A percentile compares a stretch with the other conserved stretches of the same genome.
Evolutionary conservation across 2,329 filamentous ascomycete species (phyloP).

Genomic region (Penicillium fuscoglaucum): DNA sequence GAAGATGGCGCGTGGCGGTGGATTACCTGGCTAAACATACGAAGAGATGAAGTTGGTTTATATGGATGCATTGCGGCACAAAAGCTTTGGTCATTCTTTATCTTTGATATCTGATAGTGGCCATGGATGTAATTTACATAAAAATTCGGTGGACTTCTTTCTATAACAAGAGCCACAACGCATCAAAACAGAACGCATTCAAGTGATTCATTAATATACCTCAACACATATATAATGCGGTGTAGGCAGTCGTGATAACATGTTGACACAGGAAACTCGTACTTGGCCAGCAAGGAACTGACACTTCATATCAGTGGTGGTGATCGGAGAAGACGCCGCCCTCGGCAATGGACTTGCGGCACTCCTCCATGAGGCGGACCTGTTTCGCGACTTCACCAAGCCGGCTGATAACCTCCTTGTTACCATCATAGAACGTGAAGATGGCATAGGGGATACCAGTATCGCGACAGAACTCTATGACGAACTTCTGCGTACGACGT

Average conservation of each 20-base stretch:
- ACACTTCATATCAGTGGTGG: slow-evolving; percentile 23
- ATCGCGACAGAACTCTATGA: slow-evolving; percentile 78
- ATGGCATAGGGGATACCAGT: slow-evolving; percentile 81
- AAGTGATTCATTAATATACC: slow-evolving; percentile 16
- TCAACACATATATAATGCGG: not conserved
- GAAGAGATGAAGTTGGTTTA: not conserved
- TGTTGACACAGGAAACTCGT: slow-evolving; percentile 6
- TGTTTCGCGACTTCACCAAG: slow-evolving; percentile 79
- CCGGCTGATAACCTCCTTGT: slow-evolving; percentile 73
- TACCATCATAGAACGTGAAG: slow-evolving; percentile 81
- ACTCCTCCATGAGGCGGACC: slow-evolving; percentile 73
- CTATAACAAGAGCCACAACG: not conserved
- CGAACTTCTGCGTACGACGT: slow-evolving; percentile 69
- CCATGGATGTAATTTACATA: slow-evolving; percentile 7
- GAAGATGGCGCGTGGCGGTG: slow-evolving; percentile 61
- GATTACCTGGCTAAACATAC: slow-evolving; percentile 32
- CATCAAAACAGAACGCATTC: slow-evolving; percentile 4
- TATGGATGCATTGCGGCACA: not conserved
- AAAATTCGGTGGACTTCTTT: not conserved
- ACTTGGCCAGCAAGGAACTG: slow-evolving; percentile 11
- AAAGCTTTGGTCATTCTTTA: not conserved
- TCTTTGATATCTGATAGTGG: not conserved
- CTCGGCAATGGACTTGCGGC: slow-evolving; percentile 54
- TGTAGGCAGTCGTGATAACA: slow-evolving; percentile 9
- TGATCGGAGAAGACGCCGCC: slow-evolving; percentile 37